Percentiles rank a stretch among this genome's conserved stretches.
Evolutionary conservation across 2,329 filamentous ascomycete species (phyloP).

Genomic region (Colletotrichum sp.): DNA sequence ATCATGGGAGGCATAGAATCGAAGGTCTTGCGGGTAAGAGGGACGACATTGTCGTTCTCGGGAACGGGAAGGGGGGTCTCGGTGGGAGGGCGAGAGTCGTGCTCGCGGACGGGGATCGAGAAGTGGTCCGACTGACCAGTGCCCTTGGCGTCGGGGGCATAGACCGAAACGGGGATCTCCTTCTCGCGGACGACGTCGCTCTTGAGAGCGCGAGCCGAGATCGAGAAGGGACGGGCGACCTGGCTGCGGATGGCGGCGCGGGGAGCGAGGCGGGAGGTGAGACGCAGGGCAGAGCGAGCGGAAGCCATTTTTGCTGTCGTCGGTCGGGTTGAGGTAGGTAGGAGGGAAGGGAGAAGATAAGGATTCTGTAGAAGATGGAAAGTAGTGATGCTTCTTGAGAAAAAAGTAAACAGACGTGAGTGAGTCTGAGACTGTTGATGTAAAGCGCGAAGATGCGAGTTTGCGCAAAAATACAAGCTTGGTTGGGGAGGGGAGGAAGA

Average conservation of each 20-base stretch:
- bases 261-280: slow-evolving; percentile 24
- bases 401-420: background rate
- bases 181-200: slow-evolving; percentile 62
- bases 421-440: background rate
- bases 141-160: slow-evolving; percentile 53
- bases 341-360: background rate
- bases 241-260: slow-evolving; percentile 33
- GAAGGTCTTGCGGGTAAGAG: slow-evolving; percentile 59
- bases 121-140: slow-evolving; percentile 53
- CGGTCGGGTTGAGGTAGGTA: background rate
- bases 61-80: slow-evolving; percentile 41
- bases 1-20: slow-evolving; percentile 64
- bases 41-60: slow-evolving; percentile 54
- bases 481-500: background rate
- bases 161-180: slow-evolving; percentile 62
- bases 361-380: background rate
- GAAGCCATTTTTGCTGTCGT: slow-evolving; percentile 10
- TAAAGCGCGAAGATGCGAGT: slow-evolving; percentile 1
- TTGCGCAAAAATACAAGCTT: slow-evolving; percentile 4
- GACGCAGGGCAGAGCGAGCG: slow-evolving; percentile 18
- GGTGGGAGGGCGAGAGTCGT: slow-evolving; percentile 45
- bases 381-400: background rate
- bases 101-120: slow-evolving; percentile 55
- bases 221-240: slow-evolving; percentile 39
- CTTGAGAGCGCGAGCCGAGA: slow-evolving; percentile 43